These are phyloP conservation scores for Monascus ruber DNA, from an alignment of 2,329 filamentous ascomycete genomes.

Conservation along the genomic window DNA sequence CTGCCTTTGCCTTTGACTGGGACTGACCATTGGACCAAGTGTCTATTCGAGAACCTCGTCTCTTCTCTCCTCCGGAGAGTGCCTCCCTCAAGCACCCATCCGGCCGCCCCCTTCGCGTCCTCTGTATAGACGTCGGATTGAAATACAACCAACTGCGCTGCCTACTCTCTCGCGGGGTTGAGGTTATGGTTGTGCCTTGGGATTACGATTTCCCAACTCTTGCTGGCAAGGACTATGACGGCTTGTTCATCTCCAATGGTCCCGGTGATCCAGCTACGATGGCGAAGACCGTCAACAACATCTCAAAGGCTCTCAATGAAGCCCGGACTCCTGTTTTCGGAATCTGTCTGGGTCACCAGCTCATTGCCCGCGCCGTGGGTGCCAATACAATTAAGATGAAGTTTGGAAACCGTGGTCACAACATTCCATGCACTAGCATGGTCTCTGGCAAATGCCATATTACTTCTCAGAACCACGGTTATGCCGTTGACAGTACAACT, in stretches of 20 bases:
- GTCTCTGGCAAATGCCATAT: slow-evolving; percentile 96
- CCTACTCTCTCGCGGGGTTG: slow-evolving; percentile 79
- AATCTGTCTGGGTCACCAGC: slow-evolving; percentile 91
- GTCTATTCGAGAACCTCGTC: slow-evolving; percentile 73
- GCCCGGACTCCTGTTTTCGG: slow-evolving; percentile 82
- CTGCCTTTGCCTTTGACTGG: background rate
- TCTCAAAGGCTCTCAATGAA: slow-evolving; percentile 63
- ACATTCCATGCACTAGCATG: slow-evolving; percentile 95
- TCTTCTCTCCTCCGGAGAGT: slow-evolving; percentile 65
- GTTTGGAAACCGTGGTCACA: slow-evolving; percentile 97
- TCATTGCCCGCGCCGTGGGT: slow-evolving; percentile 78
- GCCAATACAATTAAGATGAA: slow-evolving; percentile 92
- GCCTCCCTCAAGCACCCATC: slow-evolving; percentile 74
- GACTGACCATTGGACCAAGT: slow-evolving; percentile 49
- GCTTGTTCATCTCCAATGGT: slow-evolving; percentile 95
- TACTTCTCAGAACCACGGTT: slow-evolving; percentile 97
- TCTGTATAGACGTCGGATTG: slow-evolving; percentile 93
- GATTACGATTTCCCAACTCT: slow-evolving; percentile 78
- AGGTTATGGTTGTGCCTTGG: slow-evolving; percentile 92
- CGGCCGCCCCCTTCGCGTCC: slow-evolving; percentile 72
- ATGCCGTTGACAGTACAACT: slow-evolving; percentile 71
- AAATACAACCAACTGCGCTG: slow-evolving; percentile 98
- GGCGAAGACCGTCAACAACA: slow-evolving; percentile 64
- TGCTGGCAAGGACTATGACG: slow-evolving; percentile 77
- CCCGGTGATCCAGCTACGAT: slow-evolving; percentile 89